A percentile compares a stretch with the other conserved stretches of the same genome.
Conservation (phyloP, 2,329 filamentous ascomycete species). For the Lasiodiplodia theobromae region DNA sequence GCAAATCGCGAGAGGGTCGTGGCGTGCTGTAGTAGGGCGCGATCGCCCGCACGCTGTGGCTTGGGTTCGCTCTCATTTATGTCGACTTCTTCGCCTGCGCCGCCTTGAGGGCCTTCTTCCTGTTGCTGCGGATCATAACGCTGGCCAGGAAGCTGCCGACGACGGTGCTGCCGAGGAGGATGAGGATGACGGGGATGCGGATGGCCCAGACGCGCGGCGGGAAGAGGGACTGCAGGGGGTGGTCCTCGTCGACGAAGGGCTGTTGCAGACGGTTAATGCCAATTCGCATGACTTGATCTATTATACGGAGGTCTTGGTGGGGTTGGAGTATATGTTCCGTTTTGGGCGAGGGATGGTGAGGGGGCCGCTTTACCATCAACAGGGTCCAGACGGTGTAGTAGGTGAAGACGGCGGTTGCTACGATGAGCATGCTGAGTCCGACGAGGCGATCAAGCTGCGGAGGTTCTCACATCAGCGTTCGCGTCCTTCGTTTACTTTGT, state of each 20-base stretch:
- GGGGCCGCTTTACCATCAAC: constrained; percentile 74
- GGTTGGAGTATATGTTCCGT: not conserved
- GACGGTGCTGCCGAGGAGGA: constrained; percentile 88
- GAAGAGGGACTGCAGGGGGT: constrained; percentile 93
- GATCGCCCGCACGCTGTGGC: not conserved
- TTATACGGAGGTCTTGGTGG: not conserved
- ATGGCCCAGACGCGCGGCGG: constrained; percentile 98
- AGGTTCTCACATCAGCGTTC: constrained; percentile 5
- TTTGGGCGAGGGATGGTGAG: constrained; percentile 1
- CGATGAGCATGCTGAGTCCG: constrained; percentile 77
- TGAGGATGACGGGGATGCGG: constrained; percentile 95
- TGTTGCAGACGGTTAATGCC: constrained; percentile 47
- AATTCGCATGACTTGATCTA: not conserved
- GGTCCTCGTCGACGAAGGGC: constrained; percentile 97
- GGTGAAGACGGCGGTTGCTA: constrained; percentile 75
- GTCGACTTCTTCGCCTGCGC: constrained; percentile 87
- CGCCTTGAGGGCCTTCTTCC: constrained; percentile 95
- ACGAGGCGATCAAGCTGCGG: constrained; percentile 86
- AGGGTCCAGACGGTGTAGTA: constrained; percentile 99
- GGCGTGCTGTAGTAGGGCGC: not conserved
- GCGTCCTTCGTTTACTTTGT: not conserved
- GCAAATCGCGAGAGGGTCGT: not conserved
- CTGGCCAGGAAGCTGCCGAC: constrained; percentile 95
- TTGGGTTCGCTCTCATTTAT: constrained; percentile 29
- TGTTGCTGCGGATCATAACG: constrained; percentile 98